Percentiles rank a stretch among this genome's conserved stretches.
Conservation (phyloP, 179 eudicot genomes). For the Nepenthes alata region DNA sequence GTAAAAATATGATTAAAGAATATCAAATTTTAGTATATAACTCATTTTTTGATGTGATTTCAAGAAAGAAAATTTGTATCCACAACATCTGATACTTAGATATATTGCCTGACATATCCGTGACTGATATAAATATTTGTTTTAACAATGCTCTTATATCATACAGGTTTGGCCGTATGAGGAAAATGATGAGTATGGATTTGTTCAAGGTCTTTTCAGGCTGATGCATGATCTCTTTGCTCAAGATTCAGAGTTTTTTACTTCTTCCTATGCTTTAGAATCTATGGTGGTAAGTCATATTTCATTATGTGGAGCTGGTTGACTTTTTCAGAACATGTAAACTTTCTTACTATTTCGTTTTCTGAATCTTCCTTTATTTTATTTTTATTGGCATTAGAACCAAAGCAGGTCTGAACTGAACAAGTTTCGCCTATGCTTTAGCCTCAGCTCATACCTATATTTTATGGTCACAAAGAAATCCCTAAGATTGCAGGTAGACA, state of each 20-base stretch:
- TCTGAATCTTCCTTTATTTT: not conserved
- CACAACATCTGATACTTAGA: too few relatives aligned
- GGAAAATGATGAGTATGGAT: conserved; percentile 73
- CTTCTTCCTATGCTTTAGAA: conserved; percentile 19
- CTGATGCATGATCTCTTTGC: conserved; percentile 69
- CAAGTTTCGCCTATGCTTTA: conserved; percentile 63
- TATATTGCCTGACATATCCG: too few relatives aligned
- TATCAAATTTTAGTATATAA: too few relatives aligned
- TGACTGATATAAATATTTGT: too few relatives aligned
- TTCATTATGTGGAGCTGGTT: not conserved
- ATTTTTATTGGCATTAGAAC: conserved; percentile 25
- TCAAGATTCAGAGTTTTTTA: conserved; percentile 39
- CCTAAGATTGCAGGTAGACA: conserved; percentile 59
- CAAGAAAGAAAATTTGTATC: too few relatives aligned
- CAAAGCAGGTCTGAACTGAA: conserved; percentile 61
- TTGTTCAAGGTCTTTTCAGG: conserved; percentile 80
- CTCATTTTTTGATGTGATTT: too few relatives aligned
- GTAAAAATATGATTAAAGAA: too few relatives aligned
- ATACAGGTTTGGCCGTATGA: conserved; percentile 91
- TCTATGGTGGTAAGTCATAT: conserved; percentile 33
- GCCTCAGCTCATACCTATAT: conserved; percentile 83
- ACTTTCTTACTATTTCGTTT: not conserved
- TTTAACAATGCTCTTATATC: not conserved
- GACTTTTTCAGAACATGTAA: not conserved
- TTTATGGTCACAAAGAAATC: conserved; percentile 73